A percentile compares a stretch with the other conserved stretches of the same genome.
phyloP scores from a whole-genome alignment of 768 basidiomycete genomes.

The Tricholoma hemisulphureum region DNA sequence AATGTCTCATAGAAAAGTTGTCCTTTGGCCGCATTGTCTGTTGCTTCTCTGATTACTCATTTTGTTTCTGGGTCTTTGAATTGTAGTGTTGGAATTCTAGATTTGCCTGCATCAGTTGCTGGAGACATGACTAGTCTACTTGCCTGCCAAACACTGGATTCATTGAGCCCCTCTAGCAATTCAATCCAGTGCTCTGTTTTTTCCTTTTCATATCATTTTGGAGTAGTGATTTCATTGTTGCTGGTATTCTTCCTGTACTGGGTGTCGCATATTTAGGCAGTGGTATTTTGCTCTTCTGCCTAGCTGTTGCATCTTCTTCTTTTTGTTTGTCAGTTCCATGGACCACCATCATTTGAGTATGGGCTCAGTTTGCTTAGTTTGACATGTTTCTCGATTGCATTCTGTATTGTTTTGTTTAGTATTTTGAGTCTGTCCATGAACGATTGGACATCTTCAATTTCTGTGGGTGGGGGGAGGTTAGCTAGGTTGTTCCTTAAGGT shows the following conservation, averaged over 20 bases:
- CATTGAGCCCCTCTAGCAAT: background rate
- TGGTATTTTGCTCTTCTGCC: background rate
- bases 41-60: background rate
- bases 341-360: background rate
- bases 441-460: background rate
- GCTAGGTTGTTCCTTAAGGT: background rate
- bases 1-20: conserved; percentile 21
- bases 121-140: conserved; percentile 16
- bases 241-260: background rate
- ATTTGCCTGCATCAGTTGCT: conserved; percentile 23
- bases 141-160: background rate
- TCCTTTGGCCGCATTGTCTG: conserved; percentile 26
- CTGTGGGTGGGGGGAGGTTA: background rate
- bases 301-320: background rate
- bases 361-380: background rate
- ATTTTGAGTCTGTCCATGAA: background rate
- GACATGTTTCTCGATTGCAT: background rate
- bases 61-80: background rate
- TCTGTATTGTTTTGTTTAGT: background rate
- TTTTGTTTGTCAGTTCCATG: background rate
- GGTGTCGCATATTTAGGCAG: background rate
- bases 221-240: background rate
- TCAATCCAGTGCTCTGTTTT: background rate
- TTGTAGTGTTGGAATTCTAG: conserved; percentile 25
- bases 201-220: background rate